Conservation (phyloP, 1,284 basidiomycete genomes). For the Cerrena zonata region DNA sequence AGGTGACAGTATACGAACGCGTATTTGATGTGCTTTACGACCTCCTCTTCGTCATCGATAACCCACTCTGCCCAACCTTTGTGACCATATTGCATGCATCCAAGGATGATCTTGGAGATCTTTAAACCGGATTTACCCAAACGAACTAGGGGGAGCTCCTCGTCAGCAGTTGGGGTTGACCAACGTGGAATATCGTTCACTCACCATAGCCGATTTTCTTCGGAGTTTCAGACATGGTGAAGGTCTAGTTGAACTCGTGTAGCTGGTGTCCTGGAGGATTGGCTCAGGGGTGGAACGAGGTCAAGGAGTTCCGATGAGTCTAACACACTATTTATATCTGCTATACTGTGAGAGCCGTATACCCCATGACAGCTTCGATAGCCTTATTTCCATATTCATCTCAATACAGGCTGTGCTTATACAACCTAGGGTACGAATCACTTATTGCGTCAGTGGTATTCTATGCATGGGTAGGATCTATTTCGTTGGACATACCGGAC, state of each 20-base stretch:
- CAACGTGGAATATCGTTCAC: neutral
- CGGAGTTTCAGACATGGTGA: neutral
- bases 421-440: too few species aligned
- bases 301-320: neutral
- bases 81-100: conserved; percentile 41
- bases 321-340: neutral
- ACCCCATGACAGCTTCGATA: too few species aligned
- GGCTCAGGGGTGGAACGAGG: neutral
- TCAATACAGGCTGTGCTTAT: too few species aligned
- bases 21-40: conserved; percentile 32
- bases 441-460: neutral
- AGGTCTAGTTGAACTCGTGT: neutral
- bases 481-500: neutral
- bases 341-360: too few species aligned
- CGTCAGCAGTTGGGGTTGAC: neutral
- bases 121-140: conserved; percentile 43
- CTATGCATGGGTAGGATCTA: neutral
- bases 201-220: conserved; percentile 6
- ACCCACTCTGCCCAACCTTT: conserved; percentile 34
- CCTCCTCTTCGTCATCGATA: conserved; percentile 36
- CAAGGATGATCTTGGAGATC: conserved; percentile 38
- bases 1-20: conserved; percentile 23
- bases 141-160: conserved; percentile 25
- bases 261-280: too few species aligned
- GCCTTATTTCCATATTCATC: too few species aligned